These are phyloP conservation scores for Hypoxylon perforatum DNA, from an alignment of 495 filamentous ascomycete genomes.

Conservation along the genomic window DNA sequence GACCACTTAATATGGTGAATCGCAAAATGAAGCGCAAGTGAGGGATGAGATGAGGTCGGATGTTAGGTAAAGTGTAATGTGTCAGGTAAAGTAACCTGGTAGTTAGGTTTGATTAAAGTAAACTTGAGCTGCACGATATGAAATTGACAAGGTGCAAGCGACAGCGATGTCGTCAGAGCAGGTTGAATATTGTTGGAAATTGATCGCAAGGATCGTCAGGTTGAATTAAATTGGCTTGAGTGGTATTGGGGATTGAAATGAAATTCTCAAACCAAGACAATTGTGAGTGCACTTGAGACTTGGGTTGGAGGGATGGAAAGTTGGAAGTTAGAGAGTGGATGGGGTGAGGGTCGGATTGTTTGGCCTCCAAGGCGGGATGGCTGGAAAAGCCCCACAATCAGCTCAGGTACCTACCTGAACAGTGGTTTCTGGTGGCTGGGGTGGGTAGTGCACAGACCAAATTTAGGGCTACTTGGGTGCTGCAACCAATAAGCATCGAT, in stretches of 20 bases:
- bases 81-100: neutral
- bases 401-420: neutral
- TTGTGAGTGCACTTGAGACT: constrained; percentile 7
- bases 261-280: constrained; percentile 23
- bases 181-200: constrained; percentile 4
- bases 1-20: neutral
- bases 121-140: neutral
- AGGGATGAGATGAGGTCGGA: constrained; percentile 7
- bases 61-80: constrained; percentile 7
- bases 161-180: neutral
- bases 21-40: neutral
- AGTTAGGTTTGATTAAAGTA: too few relatives aligned
- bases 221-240: constrained; percentile 5
- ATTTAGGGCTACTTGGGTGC: constrained; percentile 37
- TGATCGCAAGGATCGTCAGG: constrained; percentile 12
- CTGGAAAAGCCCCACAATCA: neutral
- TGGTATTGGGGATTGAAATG: neutral
- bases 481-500: constrained; percentile 14
- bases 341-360: neutral
- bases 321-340: neutral
- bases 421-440: constrained; percentile 27
- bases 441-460: constrained; percentile 29
- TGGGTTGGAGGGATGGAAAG: constrained; percentile 1
- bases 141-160: neutral
- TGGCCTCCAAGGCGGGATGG: neutral